Percentiles rank a stretch among this genome's conserved stretches.
Conservation (phyloP, 192 early-diverging fungal genomes). For the Rhizophagus clarus region DNA sequence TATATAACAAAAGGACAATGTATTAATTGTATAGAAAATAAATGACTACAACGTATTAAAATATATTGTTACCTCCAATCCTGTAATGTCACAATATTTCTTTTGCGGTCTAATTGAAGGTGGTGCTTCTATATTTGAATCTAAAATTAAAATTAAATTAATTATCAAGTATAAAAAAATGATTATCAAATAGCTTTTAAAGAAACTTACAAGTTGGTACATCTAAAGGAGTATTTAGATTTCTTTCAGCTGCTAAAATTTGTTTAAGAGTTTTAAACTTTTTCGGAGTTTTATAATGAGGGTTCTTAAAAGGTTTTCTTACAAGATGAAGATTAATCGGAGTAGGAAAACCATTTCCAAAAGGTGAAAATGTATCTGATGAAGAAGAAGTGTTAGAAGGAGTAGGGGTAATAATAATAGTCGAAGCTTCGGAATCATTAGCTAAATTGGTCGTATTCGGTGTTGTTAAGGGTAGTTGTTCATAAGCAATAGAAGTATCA, state of each 20-base stretch:
- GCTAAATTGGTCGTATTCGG: not conserved
- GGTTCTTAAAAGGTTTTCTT: conserved; percentile 73
- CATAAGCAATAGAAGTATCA: not conserved
- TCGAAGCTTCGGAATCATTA: not conserved
- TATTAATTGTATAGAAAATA: conserved; percentile 7
- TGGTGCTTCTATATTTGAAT: conserved; percentile 82
- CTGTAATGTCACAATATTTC: conserved; percentile 93
- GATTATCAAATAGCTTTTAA: conserved; percentile 1
- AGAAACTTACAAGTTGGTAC: conserved; percentile 63
- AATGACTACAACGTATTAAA: not conserved
- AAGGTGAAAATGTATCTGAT: not conserved
- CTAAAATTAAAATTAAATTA: conserved; percentile 47
- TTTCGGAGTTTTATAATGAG: conserved; percentile 61
- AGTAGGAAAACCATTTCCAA: not conserved
- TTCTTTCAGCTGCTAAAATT: conserved; percentile 72
- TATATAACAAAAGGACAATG: not conserved
- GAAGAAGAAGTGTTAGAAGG: not conserved
- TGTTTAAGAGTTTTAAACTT: conserved; percentile 84
- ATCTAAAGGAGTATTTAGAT: conserved; percentile 55
- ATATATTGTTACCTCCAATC: conserved; percentile 62
- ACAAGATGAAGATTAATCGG: conserved; percentile 23
- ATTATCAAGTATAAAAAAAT: conserved; percentile 18
- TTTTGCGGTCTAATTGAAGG: conserved; percentile 82
- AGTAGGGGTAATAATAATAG: not conserved
- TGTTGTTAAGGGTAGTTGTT: not conserved